These are phyloP conservation scores for Jasminum sambac DNA, from an alignment of 257 asterid genomes.

Conservation along the genomic window DNA sequence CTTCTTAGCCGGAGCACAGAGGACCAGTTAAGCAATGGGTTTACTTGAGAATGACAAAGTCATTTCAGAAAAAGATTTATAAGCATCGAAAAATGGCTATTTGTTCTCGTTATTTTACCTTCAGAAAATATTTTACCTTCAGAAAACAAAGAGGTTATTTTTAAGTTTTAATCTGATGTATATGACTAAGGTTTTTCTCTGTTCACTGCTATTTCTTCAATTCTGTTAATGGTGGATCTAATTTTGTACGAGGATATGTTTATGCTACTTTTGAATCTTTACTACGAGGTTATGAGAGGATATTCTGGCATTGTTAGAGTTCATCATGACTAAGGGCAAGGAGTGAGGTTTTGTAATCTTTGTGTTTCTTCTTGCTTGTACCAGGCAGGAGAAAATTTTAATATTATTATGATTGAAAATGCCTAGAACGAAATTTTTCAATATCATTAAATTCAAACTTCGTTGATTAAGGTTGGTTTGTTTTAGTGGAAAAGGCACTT, in stretches of 20 bases:
- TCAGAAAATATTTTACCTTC: not conserved
- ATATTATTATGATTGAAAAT: too few species aligned
- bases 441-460: too few species aligned
- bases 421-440: too few species aligned
- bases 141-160: not conserved
- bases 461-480: too few species aligned
- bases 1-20: slow-evolving; percentile 76
- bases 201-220: not conserved
- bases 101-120: not conserved
- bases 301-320: not conserved
- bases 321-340: too few species aligned
- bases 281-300: not conserved
- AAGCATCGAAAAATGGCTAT: not conserved
- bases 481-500: too few species aligned
- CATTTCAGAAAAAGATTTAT: not conserved
- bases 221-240: not conserved
- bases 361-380: too few species aligned
- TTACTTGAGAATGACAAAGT: not conserved
- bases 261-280: not conserved
- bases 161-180: not conserved
- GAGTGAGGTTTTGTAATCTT: too few species aligned
- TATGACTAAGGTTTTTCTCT: not conserved
- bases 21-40: slow-evolving; percentile 42
- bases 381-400: too few species aligned
- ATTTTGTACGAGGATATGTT: not conserved